These are phyloP conservation scores for Aspergillus vadensis DNA, from an alignment of 2,329 filamentous ascomycete species.

Conservation along the genomic window DNA sequence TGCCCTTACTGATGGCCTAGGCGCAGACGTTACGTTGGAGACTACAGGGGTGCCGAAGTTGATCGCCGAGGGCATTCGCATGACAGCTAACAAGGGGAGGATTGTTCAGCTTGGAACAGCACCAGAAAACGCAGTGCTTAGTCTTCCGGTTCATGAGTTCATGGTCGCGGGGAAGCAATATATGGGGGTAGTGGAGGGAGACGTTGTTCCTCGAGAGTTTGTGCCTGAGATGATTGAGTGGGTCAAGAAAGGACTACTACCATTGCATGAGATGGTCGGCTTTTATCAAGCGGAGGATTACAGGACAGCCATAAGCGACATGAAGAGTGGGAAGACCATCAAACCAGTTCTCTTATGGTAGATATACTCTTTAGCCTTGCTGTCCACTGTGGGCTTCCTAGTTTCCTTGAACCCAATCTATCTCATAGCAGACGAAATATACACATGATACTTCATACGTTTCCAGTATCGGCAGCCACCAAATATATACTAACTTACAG, in stretches of 20 bases:
- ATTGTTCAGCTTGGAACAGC: constrained; percentile 55
- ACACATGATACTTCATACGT: no score
- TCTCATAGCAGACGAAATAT: no score
- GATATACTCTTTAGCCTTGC: not conserved
- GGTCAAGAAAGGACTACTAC: constrained; percentile 52
- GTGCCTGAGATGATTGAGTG: constrained; percentile 54
- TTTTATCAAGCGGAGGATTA: constrained; percentile 43
- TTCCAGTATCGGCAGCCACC: no score
- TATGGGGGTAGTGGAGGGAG: constrained; percentile 53
- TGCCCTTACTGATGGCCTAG: constrained; percentile 40
- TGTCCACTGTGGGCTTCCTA: no score
- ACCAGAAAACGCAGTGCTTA: constrained; percentile 46
- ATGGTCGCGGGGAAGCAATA: constrained; percentile 53
- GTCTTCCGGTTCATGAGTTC: constrained; percentile 48
- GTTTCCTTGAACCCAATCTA: no score
- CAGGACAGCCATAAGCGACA: constrained; percentile 28
- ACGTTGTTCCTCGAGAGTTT: constrained; percentile 43
- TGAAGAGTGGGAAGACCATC: constrained; percentile 30
- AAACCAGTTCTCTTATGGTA: constrained; percentile 36
- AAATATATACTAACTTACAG: no score
- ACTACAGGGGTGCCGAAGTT: constrained; percentile 52
- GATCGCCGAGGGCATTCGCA: constrained; percentile 47
- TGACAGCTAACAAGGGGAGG: constrained; percentile 49
- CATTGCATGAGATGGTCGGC: constrained; percentile 50
- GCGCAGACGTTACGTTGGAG: constrained; percentile 52